Conservation (phyloP, 1,139 yeast genomes). For the Zygosaccharomyces pseudobailii region DNA sequence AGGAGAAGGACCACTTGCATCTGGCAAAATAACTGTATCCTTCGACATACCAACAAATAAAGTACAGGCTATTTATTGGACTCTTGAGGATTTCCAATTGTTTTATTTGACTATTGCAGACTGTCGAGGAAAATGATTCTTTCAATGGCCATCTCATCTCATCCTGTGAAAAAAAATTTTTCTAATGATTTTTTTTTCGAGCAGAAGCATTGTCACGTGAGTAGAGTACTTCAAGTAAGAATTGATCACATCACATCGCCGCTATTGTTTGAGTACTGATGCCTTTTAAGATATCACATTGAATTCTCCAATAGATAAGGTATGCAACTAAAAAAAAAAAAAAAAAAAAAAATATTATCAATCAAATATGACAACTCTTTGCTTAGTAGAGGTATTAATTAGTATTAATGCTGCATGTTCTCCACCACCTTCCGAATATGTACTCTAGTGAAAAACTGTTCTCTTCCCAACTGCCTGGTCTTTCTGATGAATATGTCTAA, state of each 20-base stretch:
- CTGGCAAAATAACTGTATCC: slow-evolving; percentile 85
- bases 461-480: slow-evolving; percentile 65
- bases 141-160: slow-evolving; percentile 11
- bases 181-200: background rate
- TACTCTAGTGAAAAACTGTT: slow-evolving; percentile 54
- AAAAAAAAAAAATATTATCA: too few relatives aligned
- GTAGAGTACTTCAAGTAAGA: background rate
- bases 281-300: too few relatives aligned
- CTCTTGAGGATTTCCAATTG: background rate
- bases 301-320: too few relatives aligned
- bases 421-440: slow-evolving; percentile 38
- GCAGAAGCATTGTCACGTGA: background rate
- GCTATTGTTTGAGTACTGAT: background rate
- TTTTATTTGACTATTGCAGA: background rate
- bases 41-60: slow-evolving; percentile 42
- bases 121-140: background rate
- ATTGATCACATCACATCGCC: background rate
- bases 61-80: background rate
- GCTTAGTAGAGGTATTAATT: too few relatives aligned
- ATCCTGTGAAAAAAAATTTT: slow-evolving; percentile 11
- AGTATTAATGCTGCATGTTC: background rate
- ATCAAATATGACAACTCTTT: too few relatives aligned
- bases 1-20: slow-evolving; percentile 67
- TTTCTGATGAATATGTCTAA: slow-evolving; percentile 36
- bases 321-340: too few relatives aligned